Conservation (phyloP, 192 early-diverging fungal genomes). For the Coemansia guatemalensis region DNA sequence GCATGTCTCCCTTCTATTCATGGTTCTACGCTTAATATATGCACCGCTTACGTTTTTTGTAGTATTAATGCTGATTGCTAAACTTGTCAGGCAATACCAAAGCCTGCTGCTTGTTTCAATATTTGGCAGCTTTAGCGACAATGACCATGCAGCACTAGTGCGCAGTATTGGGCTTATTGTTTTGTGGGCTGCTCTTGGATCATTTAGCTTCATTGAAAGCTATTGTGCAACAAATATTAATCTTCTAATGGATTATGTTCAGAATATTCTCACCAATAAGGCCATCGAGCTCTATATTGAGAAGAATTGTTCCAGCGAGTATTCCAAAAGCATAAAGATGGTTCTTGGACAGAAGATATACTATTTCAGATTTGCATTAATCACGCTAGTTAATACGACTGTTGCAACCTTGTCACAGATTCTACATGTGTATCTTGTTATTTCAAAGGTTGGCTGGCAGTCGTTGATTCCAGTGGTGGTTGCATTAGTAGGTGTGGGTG, state of each 20-base stretch:
- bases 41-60: not conserved
- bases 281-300: constrained; percentile 7
- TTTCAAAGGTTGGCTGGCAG: constrained; percentile 15
- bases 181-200: constrained; percentile 9
- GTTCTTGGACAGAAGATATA: not conserved
- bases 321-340: not conserved
- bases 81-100: constrained; percentile 2
- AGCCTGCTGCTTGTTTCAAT: constrained; percentile 8
- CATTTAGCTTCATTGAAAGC: not conserved
- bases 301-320: constrained; percentile 9
- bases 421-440: constrained; percentile 18
- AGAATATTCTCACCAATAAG: constrained; percentile 1
- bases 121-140: constrained; percentile 9
- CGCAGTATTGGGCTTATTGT: constrained; percentile 3
- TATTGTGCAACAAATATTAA: not conserved
- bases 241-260: not conserved
- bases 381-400: not conserved
- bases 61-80: not conserved
- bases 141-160: not conserved
- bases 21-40: not conserved
- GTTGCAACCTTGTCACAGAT: not conserved
- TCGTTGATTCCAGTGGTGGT: constrained; percentile 17
- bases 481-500: not conserved
- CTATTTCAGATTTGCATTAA: not conserved
- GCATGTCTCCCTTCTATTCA: constrained; percentile 1